phyloP scores from a whole-genome alignment of 2,329 filamentous ascomycete species.

The Dothistroma pini region DNA sequence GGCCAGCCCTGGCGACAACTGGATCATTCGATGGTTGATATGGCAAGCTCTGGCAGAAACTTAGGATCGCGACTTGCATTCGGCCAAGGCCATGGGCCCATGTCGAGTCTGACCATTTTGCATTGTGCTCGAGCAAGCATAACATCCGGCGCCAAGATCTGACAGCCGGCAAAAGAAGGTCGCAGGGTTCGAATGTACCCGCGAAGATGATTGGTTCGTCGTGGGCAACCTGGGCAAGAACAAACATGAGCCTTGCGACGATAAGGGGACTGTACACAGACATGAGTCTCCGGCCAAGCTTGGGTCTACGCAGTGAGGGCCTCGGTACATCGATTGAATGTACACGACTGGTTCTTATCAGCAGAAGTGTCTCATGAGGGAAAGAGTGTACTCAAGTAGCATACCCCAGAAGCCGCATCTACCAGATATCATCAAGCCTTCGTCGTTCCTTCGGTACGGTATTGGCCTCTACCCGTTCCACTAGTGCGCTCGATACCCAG shows the following conservation, averaged over 20 bases:
- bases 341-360: background rate
- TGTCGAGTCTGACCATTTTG: background rate
- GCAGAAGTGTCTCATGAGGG: background rate
- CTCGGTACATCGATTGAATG: background rate
- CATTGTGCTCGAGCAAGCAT: no score
- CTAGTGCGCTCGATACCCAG: background rate
- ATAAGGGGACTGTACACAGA: background rate
- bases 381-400: background rate
- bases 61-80: background rate
- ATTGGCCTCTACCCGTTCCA: background rate
- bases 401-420: background rate
- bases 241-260: background rate
- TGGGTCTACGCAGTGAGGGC: background rate
- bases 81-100: background rate
- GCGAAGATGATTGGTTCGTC: background rate
- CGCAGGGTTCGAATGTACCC: background rate
- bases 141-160: no score
- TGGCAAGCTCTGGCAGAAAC: slow-evolving; percentile 2
- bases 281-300: background rate
- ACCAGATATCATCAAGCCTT: background rate
- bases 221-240: background rate
- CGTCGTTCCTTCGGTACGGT: background rate
- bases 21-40: slow-evolving; percentile 13
- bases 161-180: background rate
- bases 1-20: slow-evolving; percentile 5